Conservation (phyloP, 495 filamentous ascomycete genomes). For the Penicillium steckii region DNA sequence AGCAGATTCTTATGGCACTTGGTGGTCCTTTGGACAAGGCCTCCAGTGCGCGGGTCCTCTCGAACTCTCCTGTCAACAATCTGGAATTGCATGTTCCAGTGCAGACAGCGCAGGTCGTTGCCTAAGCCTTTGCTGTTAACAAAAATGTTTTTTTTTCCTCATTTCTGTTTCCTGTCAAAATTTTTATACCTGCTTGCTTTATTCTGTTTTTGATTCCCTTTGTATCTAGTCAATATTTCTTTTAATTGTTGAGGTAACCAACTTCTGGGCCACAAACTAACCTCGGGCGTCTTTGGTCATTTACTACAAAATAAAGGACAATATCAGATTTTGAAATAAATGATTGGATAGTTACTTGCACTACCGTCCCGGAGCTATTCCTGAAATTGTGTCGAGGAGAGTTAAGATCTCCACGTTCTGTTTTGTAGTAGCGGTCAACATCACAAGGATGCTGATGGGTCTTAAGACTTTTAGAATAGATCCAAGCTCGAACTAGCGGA, state of each 20-base stretch:
- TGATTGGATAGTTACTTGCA: too few relatives aligned
- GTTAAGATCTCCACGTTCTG: too few relatives aligned
- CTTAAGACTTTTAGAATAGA: too few relatives aligned
- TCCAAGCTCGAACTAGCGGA: too few relatives aligned
- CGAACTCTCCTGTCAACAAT: slow-evolving; percentile 8
- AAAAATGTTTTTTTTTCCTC: background rate
- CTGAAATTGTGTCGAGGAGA: too few relatives aligned
- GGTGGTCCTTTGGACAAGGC: slow-evolving; percentile 31
- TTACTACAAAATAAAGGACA: background rate
- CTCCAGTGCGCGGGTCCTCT: background rate
- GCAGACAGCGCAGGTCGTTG: slow-evolving; percentile 10
- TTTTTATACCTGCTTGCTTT: background rate
- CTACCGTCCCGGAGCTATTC: too few relatives aligned
- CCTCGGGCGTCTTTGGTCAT: too few relatives aligned
- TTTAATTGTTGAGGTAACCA: background rate
- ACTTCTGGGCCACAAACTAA: background rate
- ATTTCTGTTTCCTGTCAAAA: background rate
- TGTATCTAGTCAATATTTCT: background rate
- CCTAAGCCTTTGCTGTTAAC: background rate
- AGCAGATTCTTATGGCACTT: slow-evolving; percentile 76
- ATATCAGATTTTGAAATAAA: background rate
- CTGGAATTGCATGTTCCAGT: slow-evolving; percentile 8
- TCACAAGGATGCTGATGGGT: too few relatives aligned
- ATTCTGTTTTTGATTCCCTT: background rate
- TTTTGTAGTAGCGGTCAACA: too few relatives aligned